Evolutionary conservation across 441 rosid species (phyloP), one percentile per base, ranked within the genome.

Genomic region (Jatropha podagrica): DNA sequence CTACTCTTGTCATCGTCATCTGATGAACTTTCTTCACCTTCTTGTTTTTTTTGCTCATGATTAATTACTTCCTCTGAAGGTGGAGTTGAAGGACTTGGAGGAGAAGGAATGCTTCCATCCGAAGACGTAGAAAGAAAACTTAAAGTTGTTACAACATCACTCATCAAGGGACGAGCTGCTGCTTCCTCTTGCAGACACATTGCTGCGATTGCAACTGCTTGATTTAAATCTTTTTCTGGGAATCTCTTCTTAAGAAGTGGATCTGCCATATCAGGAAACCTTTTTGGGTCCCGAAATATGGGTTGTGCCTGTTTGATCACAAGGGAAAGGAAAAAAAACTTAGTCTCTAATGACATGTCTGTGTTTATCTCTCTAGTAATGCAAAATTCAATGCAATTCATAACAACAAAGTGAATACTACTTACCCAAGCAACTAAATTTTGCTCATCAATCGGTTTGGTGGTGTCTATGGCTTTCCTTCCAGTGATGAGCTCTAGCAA

Each of bases 101-200:
- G 73, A 3, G 42, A 51, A 5, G 68, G 23, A 15, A 55, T 20
- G 11, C 59, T 71, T 32, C 64, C 79, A 3, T 83, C 83, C 1
- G 74, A 15, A 27, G 66, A 52, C 5, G 71, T 63, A 0, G 95
- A 84, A 48, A 96, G 96, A 79, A 91, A 96, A 81, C 91, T 86
- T 55, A 96, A 81, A 7, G 97, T 88, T 7, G 88, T 85, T 73
- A 89, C 92, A 4, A 92, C 91, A 75, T 96, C 99, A 17, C 97
- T 86, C 82, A 96, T 96, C 49, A 94, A 81, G 5, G 99, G 99
- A 67, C 98, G 97, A 23, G 97, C 91, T 1, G 76, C 71, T 14
- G 93, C 76, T 85, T 92, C 97, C 49, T 94, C 99, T 79, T 96
- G 99, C 27, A 92, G 80, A 42, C 99, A 96, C 98, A 96, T 96